These are phyloP conservation scores for Marvania coccoides DNA, from an alignment of 139 green algal species.

Conservation along the genomic window DNA sequence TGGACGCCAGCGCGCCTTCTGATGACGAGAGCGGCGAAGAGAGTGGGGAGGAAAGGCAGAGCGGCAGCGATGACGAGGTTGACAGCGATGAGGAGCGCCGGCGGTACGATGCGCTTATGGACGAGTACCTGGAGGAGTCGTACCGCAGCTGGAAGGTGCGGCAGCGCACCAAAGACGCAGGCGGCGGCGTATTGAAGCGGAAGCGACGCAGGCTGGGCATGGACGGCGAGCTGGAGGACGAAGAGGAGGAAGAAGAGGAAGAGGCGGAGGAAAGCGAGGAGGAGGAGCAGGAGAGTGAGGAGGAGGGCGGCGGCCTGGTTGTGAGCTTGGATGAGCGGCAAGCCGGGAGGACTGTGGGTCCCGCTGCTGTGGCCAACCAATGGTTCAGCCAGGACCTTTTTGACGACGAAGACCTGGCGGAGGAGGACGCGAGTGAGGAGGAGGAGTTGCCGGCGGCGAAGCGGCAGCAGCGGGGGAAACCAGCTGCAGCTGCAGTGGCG, in stretches of 20 bases:
- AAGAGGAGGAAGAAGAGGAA: conserved; percentile 29
- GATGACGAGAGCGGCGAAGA: conserved; percentile 1
- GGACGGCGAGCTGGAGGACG: conserved; percentile 50
- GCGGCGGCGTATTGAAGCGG: neutral
- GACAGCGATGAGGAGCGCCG: conserved; percentile 40
- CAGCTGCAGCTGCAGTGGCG: neutral
- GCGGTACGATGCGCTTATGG: conserved; percentile 68
- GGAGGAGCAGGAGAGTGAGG: conserved; percentile 21
- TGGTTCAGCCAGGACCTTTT: conserved; percentile 85
- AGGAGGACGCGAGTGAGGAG: conserved; percentile 27
- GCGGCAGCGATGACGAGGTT: conserved; percentile 20
- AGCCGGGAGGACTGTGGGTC: conserved; percentile 40
- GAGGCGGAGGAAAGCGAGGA: conserved; percentile 16
- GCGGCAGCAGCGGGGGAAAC: neutral
- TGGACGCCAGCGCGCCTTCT: neutral
- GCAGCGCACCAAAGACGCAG: conserved; percentile 32
- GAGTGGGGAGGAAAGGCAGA: conserved; percentile 11
- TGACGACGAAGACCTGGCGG: conserved; percentile 41
- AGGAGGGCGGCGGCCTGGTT: conserved; percentile 47
- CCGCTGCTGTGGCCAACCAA: conserved; percentile 55
- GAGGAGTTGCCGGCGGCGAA: neutral
- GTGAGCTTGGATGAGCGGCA: conserved; percentile 60
- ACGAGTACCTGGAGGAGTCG: conserved; percentile 77
- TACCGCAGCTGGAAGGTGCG: conserved; percentile 79
- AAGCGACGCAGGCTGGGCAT: conserved; percentile 55